A percentile compares a stretch with the other conserved stretches of the same genome.
phyloP scores from a whole-genome alignment of 805 yeast genomes.

The Metschnikowia matae region DNA sequence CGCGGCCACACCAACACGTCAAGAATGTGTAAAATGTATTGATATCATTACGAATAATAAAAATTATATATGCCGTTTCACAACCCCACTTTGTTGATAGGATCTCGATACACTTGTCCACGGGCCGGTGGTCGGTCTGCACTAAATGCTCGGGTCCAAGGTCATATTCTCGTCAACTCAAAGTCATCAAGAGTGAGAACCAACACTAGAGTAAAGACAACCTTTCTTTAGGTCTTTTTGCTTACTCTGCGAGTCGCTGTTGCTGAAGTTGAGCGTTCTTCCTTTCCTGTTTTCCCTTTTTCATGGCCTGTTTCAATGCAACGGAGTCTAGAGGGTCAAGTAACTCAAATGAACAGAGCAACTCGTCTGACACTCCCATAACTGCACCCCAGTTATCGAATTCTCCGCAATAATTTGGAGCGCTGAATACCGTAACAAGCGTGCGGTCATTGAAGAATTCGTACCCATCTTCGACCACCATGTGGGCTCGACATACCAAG shows the following conservation, averaged over 20 bases:
- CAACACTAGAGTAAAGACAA: neutral
- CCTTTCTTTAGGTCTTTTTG: neutral
- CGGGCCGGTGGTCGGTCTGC: neutral
- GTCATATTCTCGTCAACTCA: neutral
- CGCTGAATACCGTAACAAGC: conserved; percentile 68
- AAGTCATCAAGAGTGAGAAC: neutral
- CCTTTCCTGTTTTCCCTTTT: conserved; percentile 85
- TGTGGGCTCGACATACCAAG: conserved; percentile 79
- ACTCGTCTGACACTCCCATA: conserved; percentile 91
- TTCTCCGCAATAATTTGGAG: conserved; percentile 80
- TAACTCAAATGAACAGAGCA: conserved; percentile 87
- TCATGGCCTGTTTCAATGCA: conserved; percentile 92
- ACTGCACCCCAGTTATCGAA: conserved; percentile 97
- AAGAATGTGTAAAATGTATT: neutral
- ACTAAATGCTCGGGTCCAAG: neutral
- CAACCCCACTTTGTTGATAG: neutral
- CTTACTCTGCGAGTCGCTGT: conserved; percentile 8
- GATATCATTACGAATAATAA: neutral
- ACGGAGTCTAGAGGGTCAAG: conserved; percentile 91
- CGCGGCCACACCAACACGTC: neutral
- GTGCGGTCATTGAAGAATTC: conserved; percentile 72
- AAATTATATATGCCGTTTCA: neutral
- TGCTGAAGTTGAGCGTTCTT: conserved; percentile 46
- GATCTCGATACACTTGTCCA: neutral
- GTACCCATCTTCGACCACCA: conserved; percentile 83